A percentile compares a stretch with the other conserved stretches of the same genome.
Conservation (phyloP, 1,139 yeast species). For the Nakaseomyces delphensis region DNA sequence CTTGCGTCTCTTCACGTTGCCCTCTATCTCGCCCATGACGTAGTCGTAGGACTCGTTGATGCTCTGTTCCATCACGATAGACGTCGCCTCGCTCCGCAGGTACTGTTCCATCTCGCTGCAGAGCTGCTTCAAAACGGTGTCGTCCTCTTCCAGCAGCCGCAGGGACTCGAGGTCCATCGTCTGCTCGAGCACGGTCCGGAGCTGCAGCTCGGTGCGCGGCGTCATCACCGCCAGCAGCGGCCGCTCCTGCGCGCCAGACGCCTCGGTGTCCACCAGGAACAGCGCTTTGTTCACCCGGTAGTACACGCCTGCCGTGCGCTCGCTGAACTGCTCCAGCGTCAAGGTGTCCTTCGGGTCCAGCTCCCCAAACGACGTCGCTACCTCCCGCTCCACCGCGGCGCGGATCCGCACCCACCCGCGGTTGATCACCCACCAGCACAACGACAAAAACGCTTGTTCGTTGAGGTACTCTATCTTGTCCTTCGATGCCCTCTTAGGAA, state of each 20-base stretch:
- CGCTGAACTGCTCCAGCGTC: conserved; percentile 49
- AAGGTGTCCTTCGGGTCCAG: conserved; percentile 69
- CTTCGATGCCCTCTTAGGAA: neutral
- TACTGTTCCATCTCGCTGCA: conserved; percentile 44
- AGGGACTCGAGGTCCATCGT: conserved; percentile 34
- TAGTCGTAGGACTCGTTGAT: conserved; percentile 26
- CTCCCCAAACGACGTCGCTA: conserved; percentile 50
- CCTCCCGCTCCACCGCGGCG: conserved; percentile 47
- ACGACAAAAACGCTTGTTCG: conserved; percentile 77
- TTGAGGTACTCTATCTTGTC: conserved; percentile 31
- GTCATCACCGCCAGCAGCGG: conserved; percentile 20
- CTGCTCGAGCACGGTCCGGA: conserved; percentile 35
- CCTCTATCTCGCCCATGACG: conserved; percentile 21
- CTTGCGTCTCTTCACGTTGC: conserved; percentile 22
- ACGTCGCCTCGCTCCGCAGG: conserved; percentile 21
- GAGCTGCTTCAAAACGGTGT: conserved; percentile 23
- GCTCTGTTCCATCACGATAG: conserved; percentile 23
- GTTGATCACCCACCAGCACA: conserved; percentile 91
- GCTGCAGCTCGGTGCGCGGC: conserved; percentile 29
- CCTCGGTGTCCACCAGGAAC: conserved; percentile 19
- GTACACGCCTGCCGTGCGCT: conserved; percentile 32
- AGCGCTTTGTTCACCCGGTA: conserved; percentile 36
- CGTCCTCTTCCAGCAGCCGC: conserved; percentile 23
- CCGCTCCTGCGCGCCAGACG: conserved; percentile 1
- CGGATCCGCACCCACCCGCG: conserved; percentile 67